Evolutionary conservation across 2,329 filamentous ascomycete species (phyloP).

Genomic region (Thyridium curvatum): DNA sequence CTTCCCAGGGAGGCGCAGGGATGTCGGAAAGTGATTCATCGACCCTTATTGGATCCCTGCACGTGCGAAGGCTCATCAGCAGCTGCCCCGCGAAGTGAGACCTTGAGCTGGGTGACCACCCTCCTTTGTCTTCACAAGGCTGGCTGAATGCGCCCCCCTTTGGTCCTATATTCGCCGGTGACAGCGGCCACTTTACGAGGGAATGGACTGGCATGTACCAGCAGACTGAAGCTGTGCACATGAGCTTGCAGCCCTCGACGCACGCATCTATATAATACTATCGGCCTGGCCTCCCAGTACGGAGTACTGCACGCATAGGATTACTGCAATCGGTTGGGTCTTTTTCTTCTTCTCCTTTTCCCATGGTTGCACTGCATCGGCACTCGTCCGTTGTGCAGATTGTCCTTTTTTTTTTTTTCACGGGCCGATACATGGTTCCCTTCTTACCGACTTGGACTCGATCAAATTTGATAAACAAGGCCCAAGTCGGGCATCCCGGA

Average conservation of each 20-base stretch:
- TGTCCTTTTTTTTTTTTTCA: not conserved
- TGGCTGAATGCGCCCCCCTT: slow-evolving; percentile 10
- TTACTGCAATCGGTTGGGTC: not conserved
- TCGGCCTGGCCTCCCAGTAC: slow-evolving; percentile 8
- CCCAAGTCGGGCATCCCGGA: no score
- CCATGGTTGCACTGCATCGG: slow-evolving; percentile 5
- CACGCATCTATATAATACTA: slow-evolving; percentile 1
- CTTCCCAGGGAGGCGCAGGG: no score
- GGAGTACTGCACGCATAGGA: no score
- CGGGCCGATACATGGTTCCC: not conserved
- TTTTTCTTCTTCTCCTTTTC: slow-evolving; percentile 4
- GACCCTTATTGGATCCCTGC: slow-evolving; percentile 5
- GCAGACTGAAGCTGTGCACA: no score
- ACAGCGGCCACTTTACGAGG: slow-evolving; percentile 12
- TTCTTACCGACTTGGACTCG: not conserved
- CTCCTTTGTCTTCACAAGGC: slow-evolving; percentile 23
- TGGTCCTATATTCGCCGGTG: slow-evolving; percentile 17
- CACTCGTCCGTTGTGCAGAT: not conserved
- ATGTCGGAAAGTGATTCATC: not conserved
- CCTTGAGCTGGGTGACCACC: slow-evolving; percentile 13
- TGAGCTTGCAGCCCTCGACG: no score
- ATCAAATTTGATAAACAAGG: slow-evolving; percentile 1
- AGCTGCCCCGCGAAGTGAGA: slow-evolving; percentile 12
- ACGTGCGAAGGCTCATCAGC: slow-evolving; percentile 8
- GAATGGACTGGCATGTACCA: no score